Evolutionary conservation across 2,329 filamentous ascomycete genomes (phyloP).

Genomic region (Fusarium nurragi): DNA sequence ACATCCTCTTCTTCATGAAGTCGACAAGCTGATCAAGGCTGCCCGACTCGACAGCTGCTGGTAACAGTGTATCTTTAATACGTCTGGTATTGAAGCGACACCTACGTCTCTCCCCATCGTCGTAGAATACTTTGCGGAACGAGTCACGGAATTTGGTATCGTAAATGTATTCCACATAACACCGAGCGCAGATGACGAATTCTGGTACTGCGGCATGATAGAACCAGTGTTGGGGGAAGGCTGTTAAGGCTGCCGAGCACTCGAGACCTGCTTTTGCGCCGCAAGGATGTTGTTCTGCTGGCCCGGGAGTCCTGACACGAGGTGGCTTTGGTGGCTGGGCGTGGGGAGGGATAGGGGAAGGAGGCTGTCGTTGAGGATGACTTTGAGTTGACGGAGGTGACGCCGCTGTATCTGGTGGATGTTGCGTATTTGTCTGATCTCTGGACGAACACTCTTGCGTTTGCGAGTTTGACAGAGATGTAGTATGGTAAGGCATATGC

Average conservation of each 20-base stretch:
- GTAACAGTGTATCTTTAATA: constrained; percentile 48
- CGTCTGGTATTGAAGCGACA: constrained; percentile 50
- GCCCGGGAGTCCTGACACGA: constrained; percentile 26
- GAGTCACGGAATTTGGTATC: constrained; percentile 41
- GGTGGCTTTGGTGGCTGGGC: constrained; percentile 2
- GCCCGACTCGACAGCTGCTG: constrained; percentile 41
- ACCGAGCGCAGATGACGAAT: constrained; percentile 51
- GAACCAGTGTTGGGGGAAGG: constrained; percentile 52
- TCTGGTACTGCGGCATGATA: constrained; percentile 46
- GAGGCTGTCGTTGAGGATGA: not conserved
- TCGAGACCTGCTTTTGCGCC: constrained; percentile 36
- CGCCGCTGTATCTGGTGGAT: not conserved
- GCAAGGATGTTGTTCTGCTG: constrained; percentile 17
- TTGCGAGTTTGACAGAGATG: not conserved
- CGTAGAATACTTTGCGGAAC: constrained; percentile 39
- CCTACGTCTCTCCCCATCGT: constrained; percentile 43
- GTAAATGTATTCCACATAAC: constrained; percentile 52
- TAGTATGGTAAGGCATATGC: not conserved
- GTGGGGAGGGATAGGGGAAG: not conserved
- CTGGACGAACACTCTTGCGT: not conserved
- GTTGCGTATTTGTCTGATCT: not conserved
- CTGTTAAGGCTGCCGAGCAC: constrained; percentile 41
- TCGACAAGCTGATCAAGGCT: constrained; percentile 42
- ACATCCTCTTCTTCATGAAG: constrained; percentile 44
- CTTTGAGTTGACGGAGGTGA: not conserved